Percentiles rank a stretch among this genome's conserved stretches.
Conservation (phyloP, 352 stramenopile genomes). For the Phytopythium vexans region DNA sequence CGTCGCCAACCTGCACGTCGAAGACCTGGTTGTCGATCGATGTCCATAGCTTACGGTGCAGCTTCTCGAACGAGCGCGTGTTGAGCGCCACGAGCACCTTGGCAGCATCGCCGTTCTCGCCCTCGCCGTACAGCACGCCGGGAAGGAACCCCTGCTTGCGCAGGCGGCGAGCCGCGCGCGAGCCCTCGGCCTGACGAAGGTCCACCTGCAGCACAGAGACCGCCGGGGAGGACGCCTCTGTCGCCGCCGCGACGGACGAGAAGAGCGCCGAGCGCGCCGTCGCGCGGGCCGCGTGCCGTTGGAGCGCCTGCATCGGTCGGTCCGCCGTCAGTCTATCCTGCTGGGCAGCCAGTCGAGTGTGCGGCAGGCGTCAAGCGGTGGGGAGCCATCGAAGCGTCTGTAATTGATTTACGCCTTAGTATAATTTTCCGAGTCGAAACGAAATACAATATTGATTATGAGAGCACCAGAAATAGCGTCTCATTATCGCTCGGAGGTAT, state of each 20-base stretch:
- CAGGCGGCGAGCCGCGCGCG: conserved; percentile 71
- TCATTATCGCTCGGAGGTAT: no score
- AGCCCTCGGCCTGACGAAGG: conserved; percentile 64
- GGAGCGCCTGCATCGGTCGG: conserved; percentile 44
- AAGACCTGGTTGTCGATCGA: conserved; percentile 89
- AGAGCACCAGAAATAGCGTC: no score
- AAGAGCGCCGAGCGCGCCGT: conserved; percentile 38
- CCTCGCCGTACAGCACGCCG: conserved; percentile 84
- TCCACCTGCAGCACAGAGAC: conserved; percentile 48
- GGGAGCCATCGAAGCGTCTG: no score
- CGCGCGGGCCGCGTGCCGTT: conserved; percentile 37
- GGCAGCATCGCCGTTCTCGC: conserved; percentile 53
- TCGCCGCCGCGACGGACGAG: conserved; percentile 34
- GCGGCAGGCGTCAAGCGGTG: no score
- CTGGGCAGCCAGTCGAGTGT: not conserved
- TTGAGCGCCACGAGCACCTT: conserved; percentile 75
- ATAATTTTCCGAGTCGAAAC: no score
- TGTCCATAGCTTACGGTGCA: conserved; percentile 85
- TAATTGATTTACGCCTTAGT: no score
- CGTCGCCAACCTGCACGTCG: conserved; percentile 66
- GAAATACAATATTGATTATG: no score
- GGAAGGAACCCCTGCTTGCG: conserved; percentile 79
- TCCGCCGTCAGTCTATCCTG: not conserved
- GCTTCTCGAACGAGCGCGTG: conserved; percentile 71
- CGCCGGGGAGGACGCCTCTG: not conserved